Evolutionary conservation across 129 eudicot species (phyloP), one percentile per base, ranked within the genome.

Genomic region (Pseudognaphalium luteoalbum): DNA sequence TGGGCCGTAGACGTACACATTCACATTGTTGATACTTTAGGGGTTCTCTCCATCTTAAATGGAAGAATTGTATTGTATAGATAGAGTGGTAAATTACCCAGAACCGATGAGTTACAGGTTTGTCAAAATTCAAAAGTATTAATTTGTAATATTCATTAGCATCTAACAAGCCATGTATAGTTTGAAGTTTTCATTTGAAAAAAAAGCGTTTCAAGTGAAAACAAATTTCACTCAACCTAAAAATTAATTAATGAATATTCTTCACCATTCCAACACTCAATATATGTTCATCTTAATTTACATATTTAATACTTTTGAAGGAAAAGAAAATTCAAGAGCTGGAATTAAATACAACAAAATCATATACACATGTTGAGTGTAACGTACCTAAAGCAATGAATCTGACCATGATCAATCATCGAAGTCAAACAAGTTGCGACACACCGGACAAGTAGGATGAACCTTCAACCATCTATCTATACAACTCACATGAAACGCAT

Each of bases 371-470:
- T 66, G 42, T 56, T 56, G 34, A 33, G 42, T 20, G 33, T 5
- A 54, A 11, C n/a, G 25, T 30, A 41, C 12, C 50, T 9, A 41
- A 41, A 41, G 50, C 50, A 41, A 9, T 41, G 51, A 44, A 44
- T 44, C 11, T 11, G 16, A 44, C 51, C 51, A 44, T 16, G 28
- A 61, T 60, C 10, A 19, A 32, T 30, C n/a, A 21, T 7, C 12
- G 7, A 59, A 78, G n/a, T 70, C 41, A 32, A 78, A 70, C 33
- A 85, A 81, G 9, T 66, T 81, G 17, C 91, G 81, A 70, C 91
- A 87, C 77, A 82, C 60, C 0, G 88, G 91, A 66, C 91, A 84
- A 19, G 86, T 81, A 0, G 87, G 81, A 22, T 84, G 83, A n/a
- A 68, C 25, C 67, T 71, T 82, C 44, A 87, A 76, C 91, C 91